phyloP scores from a whole-genome alignment of 2,329 filamentous ascomycete species.

The Whalleya microplaca region DNA sequence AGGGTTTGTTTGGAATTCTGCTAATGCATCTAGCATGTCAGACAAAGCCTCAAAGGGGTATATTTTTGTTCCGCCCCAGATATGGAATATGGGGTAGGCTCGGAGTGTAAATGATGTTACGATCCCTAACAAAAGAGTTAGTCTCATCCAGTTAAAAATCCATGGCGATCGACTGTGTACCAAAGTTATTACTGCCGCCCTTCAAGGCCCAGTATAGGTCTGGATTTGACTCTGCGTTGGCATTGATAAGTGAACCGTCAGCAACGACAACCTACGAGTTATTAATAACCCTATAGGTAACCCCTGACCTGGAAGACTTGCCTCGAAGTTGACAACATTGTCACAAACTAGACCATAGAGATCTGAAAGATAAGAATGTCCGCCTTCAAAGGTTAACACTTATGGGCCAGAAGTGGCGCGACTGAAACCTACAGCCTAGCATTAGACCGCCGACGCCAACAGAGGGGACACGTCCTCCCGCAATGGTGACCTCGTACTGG shows the following conservation, averaged over 20 bases:
- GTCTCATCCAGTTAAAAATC: not conserved
- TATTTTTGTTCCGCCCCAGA: conserved; percentile 16
- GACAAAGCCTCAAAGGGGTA: conserved; percentile 7
- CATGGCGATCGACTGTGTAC: not conserved
- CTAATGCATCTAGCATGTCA: conserved; percentile 1
- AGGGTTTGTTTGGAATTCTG: conserved; percentile 5
- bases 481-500: conserved; percentile 6
- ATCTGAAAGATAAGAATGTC: conserved; percentile 17
- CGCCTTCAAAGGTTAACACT: conserved; percentile 6
- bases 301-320: not conserved
- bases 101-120: conserved; percentile 13
- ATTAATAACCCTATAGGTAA: not conserved
- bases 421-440: conserved; percentile 13
- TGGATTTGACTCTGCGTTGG: conserved; percentile 4
- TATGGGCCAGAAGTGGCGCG: not conserved
- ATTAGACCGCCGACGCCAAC: conserved; percentile 19
- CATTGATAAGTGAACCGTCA: conserved; percentile 14
- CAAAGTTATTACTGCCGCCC: conserved; percentile 20
- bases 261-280: conserved; percentile 13
- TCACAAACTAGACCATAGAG: conserved; percentile 19
- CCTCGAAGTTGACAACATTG: conserved; percentile 20
- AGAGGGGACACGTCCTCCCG: conserved; percentile 13
- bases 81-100: conserved; percentile 6
- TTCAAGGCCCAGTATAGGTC: conserved; percentile 19
- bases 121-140: conserved; percentile 6